phyloP scores from a whole-genome alignment of 2,329 filamentous ascomycete species.

The Epichloe sibirici region DNA sequence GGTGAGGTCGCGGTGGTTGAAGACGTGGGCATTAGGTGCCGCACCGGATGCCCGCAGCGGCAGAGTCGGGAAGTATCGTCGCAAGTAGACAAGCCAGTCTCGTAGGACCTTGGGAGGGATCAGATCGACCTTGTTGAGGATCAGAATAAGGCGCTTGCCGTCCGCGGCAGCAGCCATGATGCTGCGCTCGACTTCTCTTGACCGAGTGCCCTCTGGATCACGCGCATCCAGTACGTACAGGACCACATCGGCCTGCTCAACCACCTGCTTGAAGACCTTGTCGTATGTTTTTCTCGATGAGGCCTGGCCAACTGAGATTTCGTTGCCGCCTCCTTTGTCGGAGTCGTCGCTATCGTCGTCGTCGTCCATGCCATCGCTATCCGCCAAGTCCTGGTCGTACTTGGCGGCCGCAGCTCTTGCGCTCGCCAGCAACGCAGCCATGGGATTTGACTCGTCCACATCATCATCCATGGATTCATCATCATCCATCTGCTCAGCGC shows the following conservation, averaged over 20 bases:
- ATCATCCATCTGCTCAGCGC: conserved; percentile 37
- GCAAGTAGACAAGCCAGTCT: conserved; percentile 72
- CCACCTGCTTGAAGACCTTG: conserved; percentile 90
- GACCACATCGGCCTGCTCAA: conserved; percentile 79
- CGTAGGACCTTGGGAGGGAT: conserved; percentile 72
- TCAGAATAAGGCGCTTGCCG: conserved; percentile 77
- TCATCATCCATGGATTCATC: conserved; percentile 39
- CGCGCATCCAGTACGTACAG: conserved; percentile 89
- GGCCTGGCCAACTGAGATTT: conserved; percentile 38
- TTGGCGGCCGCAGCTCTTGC: conserved; percentile 65
- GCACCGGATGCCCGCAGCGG: conserved; percentile 75
- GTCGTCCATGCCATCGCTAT: conserved; percentile 45
- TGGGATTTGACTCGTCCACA: conserved; percentile 65
- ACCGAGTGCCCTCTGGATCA: conserved; percentile 82
- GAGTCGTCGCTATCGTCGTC: conserved; percentile 26
- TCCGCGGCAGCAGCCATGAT: conserved; percentile 79
- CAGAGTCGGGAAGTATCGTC: conserved; percentile 81
- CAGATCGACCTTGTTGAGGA: conserved; percentile 93
- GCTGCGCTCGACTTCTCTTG: conserved; percentile 78
- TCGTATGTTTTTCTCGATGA: conserved; percentile 79
- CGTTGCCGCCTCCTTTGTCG: conserved; percentile 43
- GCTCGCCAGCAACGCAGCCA: conserved; percentile 82
- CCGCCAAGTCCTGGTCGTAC: conserved; percentile 55
- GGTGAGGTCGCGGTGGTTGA: conserved; percentile 83
- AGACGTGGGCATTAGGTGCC: conserved; percentile 76